These are phyloP conservation scores for Alloteropsis semialata DNA, from an alignment of 176 grass and related monocot genomes.

Conservation along the genomic window DNA sequence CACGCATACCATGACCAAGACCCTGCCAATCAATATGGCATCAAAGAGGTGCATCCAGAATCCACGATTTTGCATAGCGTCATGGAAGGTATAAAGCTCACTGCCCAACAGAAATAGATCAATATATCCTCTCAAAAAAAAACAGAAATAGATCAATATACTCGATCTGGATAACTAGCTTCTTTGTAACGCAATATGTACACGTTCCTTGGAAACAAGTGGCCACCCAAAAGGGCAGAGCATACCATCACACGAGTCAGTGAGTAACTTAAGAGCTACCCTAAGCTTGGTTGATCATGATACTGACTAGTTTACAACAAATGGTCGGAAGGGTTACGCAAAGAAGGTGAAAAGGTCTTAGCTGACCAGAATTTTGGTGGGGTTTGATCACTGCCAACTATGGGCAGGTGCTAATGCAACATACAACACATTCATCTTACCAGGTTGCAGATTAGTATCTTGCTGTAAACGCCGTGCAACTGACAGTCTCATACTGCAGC, in stretches of 20 bases:
- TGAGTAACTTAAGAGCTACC: background rate
- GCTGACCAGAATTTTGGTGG: background rate
- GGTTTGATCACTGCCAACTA: background rate
- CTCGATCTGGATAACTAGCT: background rate
- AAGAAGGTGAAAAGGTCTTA: background rate
- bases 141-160: background rate
- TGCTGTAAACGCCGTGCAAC: background rate
- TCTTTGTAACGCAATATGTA: background rate
- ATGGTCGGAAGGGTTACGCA: background rate
- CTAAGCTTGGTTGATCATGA: background rate
- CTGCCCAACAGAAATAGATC: background rate
- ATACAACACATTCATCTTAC: background rate
- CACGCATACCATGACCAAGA: background rate
- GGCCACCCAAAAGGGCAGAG: background rate
- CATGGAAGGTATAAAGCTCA: background rate
- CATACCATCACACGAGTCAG: background rate
- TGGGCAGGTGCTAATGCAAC: background rate
- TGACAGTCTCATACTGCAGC: background rate
- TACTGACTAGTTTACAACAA: constrained; percentile 5
- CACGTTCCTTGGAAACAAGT: background rate
- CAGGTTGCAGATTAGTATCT: background rate
- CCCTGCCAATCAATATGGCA: background rate
- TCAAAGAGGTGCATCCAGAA: background rate
- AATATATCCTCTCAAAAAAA: too few species aligned
- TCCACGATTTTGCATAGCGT: background rate